phyloP scores from a whole-genome alignment of 1,284 basidiomycete genomes.

The Apiotrichum gracile region DNA sequence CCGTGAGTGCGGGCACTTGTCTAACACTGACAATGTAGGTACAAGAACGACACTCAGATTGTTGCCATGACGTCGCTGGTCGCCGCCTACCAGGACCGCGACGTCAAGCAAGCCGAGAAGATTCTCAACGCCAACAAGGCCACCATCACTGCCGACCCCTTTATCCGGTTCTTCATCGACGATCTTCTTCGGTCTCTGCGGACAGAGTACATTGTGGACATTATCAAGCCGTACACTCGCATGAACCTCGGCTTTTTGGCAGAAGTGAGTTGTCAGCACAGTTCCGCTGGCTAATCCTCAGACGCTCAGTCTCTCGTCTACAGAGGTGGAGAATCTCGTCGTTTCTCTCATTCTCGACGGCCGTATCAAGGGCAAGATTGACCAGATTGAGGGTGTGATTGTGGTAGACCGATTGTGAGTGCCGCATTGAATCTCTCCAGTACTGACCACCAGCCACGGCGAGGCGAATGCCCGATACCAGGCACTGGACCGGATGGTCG shows the following conservation, averaged over 20 bases:
- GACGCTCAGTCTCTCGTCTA: constrained; percentile 84
- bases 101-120: constrained; percentile 92
- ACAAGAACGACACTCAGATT: constrained; percentile 94
- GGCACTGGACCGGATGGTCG: constrained; percentile 74
- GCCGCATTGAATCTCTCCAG: background rate
- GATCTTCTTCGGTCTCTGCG: constrained; percentile 87
- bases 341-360: constrained; percentile 91
- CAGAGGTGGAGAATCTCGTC: constrained; percentile 87
- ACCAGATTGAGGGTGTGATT: constrained; percentile 87
- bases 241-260: constrained; percentile 87
- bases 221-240: constrained; percentile 93
- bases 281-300: constrained; percentile 38
- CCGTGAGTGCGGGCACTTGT: constrained; percentile 55
- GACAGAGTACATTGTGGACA: constrained; percentile 93
- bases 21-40: constrained; percentile 52
- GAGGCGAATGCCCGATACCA: constrained; percentile 75
- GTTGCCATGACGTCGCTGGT: constrained; percentile 97
- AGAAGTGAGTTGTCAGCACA: constrained; percentile 54
- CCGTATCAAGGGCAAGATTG: constrained; percentile 89
- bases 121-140: constrained; percentile 87
- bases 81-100: constrained; percentile 88
- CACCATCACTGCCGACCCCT: constrained; percentile 91
- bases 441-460: constrained; percentile 57
- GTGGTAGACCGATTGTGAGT: constrained; percentile 80
- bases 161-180: constrained; percentile 89